Conservation (phyloP, 2,329 filamentous ascomycete species). For the Cladophialophora exuberans region DNA sequence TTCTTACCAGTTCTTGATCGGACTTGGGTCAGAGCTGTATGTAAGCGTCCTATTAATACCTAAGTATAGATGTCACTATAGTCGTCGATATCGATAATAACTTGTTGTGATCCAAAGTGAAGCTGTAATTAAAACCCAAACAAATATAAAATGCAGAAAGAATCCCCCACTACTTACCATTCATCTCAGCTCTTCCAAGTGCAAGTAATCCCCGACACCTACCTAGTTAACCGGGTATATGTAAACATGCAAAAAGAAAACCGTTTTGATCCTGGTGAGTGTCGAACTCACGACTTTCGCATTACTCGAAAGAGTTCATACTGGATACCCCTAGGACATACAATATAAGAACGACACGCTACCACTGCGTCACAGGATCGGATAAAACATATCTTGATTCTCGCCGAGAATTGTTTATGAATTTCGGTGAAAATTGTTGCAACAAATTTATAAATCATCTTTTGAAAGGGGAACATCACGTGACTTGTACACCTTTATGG, state of each 20-base stretch:
- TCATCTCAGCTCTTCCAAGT: neutral
- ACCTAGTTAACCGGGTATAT: no score
- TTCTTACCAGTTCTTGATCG: no score
- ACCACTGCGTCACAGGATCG: slow-evolving; percentile 41
- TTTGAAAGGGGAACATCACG: no score
- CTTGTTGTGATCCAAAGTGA: no score
- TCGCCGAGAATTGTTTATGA: no score
- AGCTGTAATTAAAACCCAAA: no score
- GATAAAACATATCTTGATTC: neutral
- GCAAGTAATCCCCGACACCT: no score
- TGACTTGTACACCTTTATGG: no score
- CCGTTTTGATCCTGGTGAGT: slow-evolving; percentile 38
- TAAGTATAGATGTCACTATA: neutral
- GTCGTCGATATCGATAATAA: neutral
- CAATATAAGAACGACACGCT: slow-evolving; percentile 46
- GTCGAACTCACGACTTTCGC: slow-evolving; percentile 46
- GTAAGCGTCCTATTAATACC: no score
- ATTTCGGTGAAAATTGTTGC: no score
- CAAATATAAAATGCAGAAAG: no score
- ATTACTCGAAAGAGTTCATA: slow-evolving; percentile 39
- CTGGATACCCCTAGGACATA: slow-evolving; percentile 29
- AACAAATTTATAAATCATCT: no score
- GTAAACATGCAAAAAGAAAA: neutral
- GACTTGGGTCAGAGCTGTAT: slow-evolving; percentile 56
- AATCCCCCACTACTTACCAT: neutral